Percentiles rank a stretch among this genome's conserved stretches.
Conservation (phyloP, 495 filamentous ascomycete species). For the Aspergillus baeticus region DNA sequence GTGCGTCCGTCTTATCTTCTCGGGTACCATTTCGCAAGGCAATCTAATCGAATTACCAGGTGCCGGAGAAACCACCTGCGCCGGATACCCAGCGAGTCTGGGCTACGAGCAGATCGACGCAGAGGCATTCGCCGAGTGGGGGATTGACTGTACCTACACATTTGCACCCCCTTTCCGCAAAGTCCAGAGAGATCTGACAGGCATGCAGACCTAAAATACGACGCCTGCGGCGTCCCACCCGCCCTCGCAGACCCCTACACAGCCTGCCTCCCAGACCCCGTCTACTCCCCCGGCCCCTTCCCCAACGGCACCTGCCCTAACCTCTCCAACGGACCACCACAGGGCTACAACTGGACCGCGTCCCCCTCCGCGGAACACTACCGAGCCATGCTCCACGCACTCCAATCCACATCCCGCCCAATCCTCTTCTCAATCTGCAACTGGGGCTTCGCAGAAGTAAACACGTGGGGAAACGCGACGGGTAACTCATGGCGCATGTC, state of each 20-base stretch:
- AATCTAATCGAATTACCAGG: conserved; percentile 21
- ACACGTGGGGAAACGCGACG: conserved; percentile 49
- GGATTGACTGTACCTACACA: conserved; percentile 54
- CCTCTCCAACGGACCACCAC: conserved; percentile 36
- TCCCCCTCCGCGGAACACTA: conserved; percentile 55
- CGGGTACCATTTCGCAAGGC: too few species aligned
- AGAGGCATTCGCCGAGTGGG: conserved; percentile 61
- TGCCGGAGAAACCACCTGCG: conserved; percentile 64
- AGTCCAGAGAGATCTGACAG: too few species aligned
- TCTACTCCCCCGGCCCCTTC: conserved; percentile 11
- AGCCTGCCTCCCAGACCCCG: conserved; percentile 34
- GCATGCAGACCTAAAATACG: conserved; percentile 67
- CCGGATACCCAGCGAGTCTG: conserved; percentile 58
- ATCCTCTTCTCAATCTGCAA: conserved; percentile 68
- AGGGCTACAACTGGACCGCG: conserved; percentile 51
- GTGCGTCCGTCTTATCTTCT: too few species aligned
- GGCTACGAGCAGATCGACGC: conserved; percentile 65
- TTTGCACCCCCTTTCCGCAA: too few species aligned
- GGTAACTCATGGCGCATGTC: conserved; percentile 57
- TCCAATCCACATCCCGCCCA: conserved; percentile 46
- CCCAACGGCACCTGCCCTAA: conserved; percentile 44
- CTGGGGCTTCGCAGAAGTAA: conserved; percentile 57
- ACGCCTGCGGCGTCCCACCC: conserved; percentile 60
- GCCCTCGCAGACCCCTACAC: conserved; percentile 43
- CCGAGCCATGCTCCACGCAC: conserved; percentile 58